Base-by-base conservation (phyloP, 192 early-diverging fungal genomes). In the Coemansia sp. region DNA sequence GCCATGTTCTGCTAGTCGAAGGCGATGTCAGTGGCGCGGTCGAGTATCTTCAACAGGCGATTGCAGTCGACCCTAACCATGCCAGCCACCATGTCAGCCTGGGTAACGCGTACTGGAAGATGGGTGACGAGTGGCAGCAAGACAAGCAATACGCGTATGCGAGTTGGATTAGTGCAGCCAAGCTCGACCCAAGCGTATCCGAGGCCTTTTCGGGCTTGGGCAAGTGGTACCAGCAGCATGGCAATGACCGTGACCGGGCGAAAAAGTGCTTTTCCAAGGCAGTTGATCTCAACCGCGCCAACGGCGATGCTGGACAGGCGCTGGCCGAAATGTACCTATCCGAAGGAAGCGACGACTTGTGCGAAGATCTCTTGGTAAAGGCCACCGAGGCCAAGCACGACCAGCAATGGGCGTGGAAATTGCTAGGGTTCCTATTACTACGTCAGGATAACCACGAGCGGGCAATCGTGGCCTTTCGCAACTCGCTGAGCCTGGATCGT, bases 231-330 rank as follows among this genome's bases (percentile, higher is more conserved):
- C 80, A 77, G 13, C 62, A 86, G 19, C 78, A 92, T 47, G 89
- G 87, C n/a, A 65, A 83, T 38, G 92, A 96, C 63, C 43, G 70
- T 2, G 73, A 32, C 0, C 89, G 95, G 7, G 94, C 96, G 7
- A 78, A 84, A 40, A 91, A 91, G 65, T 99, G 95, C 74, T 94
- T 91, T 73, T 77, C 86, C 61, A 91, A 93, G 68, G 93, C 94
- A 2, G 84, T 93, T n/a, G 70, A 85, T 0, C 74, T 94, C 55
- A 89, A 95, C 67, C 75, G 85, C 3, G 67, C 75, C 33, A 89
- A 95, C 76, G 77, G 84, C 30, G 87, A 89, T 13, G 91, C 94
- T 4, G 93, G 87, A 1, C 65, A 85, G 13, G 71, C 75, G 30
- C 77, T 98, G 32, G 86, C 85, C 38, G 82, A 88, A 39, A 87